Evolutionary conservation across 257 asterid species (phyloP).

Genomic region (Fraxinus quadrangulata): DNA sequence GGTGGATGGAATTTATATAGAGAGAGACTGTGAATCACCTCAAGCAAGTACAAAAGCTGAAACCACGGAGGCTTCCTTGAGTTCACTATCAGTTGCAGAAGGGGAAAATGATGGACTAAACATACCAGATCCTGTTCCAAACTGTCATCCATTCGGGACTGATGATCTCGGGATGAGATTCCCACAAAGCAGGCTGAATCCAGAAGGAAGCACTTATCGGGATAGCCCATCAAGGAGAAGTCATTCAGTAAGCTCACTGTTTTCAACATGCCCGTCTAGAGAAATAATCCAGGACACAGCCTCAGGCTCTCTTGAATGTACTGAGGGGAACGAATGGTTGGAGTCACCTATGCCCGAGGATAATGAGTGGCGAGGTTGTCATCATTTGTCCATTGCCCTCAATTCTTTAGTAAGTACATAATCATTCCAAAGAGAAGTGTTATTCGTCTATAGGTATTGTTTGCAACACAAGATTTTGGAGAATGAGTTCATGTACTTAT

Average conservation of each 20-base stretch:
- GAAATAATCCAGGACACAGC: conserved; percentile 44
- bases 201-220: conserved; percentile 44
- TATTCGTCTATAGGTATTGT: not conserved
- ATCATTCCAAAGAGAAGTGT: conserved; percentile 12
- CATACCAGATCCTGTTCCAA: conserved; percentile 29
- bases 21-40: conserved; percentile 36
- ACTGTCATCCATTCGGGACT: conserved; percentile 45
- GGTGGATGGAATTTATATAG: conserved; percentile 31
- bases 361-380: conserved; percentile 20
- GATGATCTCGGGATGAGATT: conserved; percentile 36
- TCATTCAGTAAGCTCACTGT: conserved; percentile 55
- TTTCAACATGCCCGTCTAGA: conserved; percentile 49
- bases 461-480: not conserved
- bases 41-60: conserved; percentile 47
- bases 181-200: conserved; percentile 37
- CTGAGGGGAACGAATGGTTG: conserved; percentile 36
- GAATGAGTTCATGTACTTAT: not conserved
- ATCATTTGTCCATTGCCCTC: conserved; percentile 37
- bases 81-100: conserved; percentile 49
- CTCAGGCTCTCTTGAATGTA: conserved; percentile 31
- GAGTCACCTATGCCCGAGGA: conserved; percentile 30
- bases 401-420: conserved; percentile 49
- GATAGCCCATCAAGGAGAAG: conserved; percentile 46
- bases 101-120: conserved; percentile 36
- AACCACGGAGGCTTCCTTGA: conserved; percentile 33